Evolutionary conservation across 257 asterid genomes (phyloP).

Genomic region (Ajuga chamaepitys): DNA sequence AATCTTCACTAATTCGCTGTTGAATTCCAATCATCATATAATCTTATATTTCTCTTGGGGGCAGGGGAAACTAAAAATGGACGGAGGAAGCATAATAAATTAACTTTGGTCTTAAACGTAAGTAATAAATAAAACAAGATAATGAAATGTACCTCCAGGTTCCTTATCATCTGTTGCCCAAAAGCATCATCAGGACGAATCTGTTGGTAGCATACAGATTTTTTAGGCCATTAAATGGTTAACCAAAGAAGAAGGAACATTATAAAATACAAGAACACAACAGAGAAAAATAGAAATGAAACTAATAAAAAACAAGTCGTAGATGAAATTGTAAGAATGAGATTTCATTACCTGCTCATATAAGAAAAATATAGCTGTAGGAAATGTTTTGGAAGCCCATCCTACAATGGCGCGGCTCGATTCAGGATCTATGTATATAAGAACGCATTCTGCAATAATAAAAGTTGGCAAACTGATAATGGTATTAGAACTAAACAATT

Average conservation of each 20-base stretch:
- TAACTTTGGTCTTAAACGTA: background rate
- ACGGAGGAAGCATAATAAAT: conserved; percentile 3
- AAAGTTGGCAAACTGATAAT: conserved; percentile 97
- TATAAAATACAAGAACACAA: background rate
- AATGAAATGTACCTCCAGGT: conserved; percentile 73
- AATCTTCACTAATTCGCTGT: background rate
- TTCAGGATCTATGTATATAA: conserved; percentile 91
- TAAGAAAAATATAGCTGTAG: conserved; percentile 86
- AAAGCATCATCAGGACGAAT: conserved; percentile 97
- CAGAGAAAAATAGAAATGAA: background rate
- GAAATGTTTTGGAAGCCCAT: conserved; percentile 86
- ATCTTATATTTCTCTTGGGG: background rate
- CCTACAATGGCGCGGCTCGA: conserved; percentile 69
- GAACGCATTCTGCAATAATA: conserved; percentile 99
- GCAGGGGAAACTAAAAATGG: background rate
- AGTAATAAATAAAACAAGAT: conserved; percentile 4
- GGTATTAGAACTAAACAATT: conserved; percentile 48
- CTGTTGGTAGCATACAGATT: conserved; percentile 32
- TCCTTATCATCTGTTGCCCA: conserved; percentile 95
- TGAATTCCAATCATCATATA: background rate
- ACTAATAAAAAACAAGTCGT: background rate
- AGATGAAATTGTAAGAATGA: conserved; percentile 8
- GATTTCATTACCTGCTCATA: conserved; percentile 80
- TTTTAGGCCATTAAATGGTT: conserved; percentile 1
- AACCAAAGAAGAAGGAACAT: conserved; percentile 6